A percentile compares a stretch with the other conserved stretches of the same genome.
phyloP scores from a whole-genome alignment of 306 rosid species.

The Citrullus colocynthis region DNA sequence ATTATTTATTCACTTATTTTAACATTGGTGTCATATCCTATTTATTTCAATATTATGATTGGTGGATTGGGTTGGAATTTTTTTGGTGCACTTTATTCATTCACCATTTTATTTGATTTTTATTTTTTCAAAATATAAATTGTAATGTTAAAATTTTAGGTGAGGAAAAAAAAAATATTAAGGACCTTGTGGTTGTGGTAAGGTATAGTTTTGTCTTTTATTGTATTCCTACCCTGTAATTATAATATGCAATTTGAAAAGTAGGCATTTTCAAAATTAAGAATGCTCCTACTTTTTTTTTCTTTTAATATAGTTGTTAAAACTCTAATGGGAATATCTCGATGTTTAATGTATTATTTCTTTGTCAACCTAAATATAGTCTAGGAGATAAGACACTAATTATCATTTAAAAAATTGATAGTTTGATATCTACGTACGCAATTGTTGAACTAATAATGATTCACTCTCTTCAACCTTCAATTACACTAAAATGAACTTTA shows the following conservation, averaged over 20 bases:
- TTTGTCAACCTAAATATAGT: too few relatives aligned
- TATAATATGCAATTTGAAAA: neutral
- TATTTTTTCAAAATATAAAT: neutral
- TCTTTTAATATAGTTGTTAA: too few relatives aligned
- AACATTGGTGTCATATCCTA: neutral
- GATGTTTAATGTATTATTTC: too few relatives aligned
- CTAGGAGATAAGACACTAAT: too few relatives aligned
- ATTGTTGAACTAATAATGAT: too few relatives aligned
- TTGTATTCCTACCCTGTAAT: neutral
- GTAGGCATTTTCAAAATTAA: neutral
- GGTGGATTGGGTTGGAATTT: constrained; percentile 4
- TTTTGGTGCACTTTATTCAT: neutral
- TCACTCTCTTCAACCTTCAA: too few relatives aligned
- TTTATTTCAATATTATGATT: neutral
- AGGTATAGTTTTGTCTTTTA: neutral
- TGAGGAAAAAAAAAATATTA: neutral
- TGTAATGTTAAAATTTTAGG: neutral
- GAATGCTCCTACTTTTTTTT: too few relatives aligned
- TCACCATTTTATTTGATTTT: neutral
- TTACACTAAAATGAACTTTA: too few relatives aligned
- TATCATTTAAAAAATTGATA: too few relatives aligned
- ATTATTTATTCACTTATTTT: neutral
- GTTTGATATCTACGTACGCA: too few relatives aligned
- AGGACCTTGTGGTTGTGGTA: neutral
- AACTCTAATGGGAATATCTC: too few relatives aligned